Conservation (phyloP, 148 eudicot species). For the Vaccinium darrowii region DNA sequence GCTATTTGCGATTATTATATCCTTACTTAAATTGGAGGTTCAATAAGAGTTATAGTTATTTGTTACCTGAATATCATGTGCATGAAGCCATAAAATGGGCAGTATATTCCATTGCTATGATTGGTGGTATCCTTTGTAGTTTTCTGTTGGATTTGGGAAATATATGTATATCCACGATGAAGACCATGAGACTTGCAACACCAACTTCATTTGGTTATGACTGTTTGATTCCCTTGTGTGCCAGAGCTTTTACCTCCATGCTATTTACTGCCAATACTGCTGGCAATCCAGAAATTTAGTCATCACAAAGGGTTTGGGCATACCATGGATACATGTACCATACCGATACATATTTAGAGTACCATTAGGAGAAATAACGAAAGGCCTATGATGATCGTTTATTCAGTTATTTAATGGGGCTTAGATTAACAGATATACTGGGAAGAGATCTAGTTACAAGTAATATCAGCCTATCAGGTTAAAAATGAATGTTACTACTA, state of each 20-base stretch:
- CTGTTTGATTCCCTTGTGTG: neutral
- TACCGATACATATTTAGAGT: no score
- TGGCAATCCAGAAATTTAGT: neutral
- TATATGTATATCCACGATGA: neutral
- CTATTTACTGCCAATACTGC: neutral
- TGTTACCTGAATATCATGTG: neutral
- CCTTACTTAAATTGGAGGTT: neutral
- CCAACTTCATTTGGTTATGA: neutral
- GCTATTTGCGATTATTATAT: neutral
- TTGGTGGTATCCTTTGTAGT: neutral
- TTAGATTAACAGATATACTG: neutral
- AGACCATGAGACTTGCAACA: neutral
- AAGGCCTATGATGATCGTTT: neutral
- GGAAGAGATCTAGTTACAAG: neutral
- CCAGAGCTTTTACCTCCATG: neutral
- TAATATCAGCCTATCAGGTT: neutral
- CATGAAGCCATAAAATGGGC: neutral
- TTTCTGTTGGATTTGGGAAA: conserved; percentile 1
- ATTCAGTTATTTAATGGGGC: neutral
- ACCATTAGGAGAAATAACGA: neutral
- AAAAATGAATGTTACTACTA: neutral
- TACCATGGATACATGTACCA: neutral
- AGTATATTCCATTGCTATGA: neutral
- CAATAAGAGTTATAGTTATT: neutral
- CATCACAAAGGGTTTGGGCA: neutral